Evolutionary conservation across 2,329 filamentous ascomycete species (phyloP), one percentile per base, ranked within the genome.

Genomic region (Colletotrichum neosansevieriae): DNA sequence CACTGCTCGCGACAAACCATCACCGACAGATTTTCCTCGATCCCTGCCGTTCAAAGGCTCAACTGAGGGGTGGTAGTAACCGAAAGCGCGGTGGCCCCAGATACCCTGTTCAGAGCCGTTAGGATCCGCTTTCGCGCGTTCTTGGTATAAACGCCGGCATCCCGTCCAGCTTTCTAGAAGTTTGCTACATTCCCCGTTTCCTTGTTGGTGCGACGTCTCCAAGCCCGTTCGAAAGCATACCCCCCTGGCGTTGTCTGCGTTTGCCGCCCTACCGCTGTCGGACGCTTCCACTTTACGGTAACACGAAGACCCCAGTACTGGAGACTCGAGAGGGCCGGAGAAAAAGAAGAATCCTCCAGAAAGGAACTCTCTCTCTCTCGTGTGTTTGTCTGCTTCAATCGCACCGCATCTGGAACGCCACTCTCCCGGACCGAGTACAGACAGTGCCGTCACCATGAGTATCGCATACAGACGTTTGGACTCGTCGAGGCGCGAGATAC

Each of bases 401-500:
- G 51, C 34, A 29, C 34, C 17, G 51, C 24, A 40, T 40, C 51
- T 38, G 51, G 51, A 54, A 54, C 32, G 51, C 34, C 32, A 21
- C 51, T 21, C 34, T 21, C 19, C 17, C 51, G 19, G 51, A 54
- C 32, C 34, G 34, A 54, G 34, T 13, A 13, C 11, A 54, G 17
- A 9, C 42, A 38, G n/a, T 21, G 19, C 1, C 47, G 10, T 17
- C 21, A 29, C 29, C 40, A 68, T 68, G 65, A 68, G 54, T 19
- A 49, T 65, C 24, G 17, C 40, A 24, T 74, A 74, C 62, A 62
- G 69, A 44, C 66, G 69, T 21, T 69, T 76, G 51, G 71, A 74
- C 58, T 64, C 69, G 47, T 69, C 71, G 19, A 70, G 67, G 53
- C 72, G 67, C 63, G 77, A 79, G 67, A 71, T 79, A 19, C 77